These are phyloP conservation scores for Aspergillus baeticus DNA, from an alignment of 495 filamentous ascomycete genomes.

Conservation along the genomic window DNA sequence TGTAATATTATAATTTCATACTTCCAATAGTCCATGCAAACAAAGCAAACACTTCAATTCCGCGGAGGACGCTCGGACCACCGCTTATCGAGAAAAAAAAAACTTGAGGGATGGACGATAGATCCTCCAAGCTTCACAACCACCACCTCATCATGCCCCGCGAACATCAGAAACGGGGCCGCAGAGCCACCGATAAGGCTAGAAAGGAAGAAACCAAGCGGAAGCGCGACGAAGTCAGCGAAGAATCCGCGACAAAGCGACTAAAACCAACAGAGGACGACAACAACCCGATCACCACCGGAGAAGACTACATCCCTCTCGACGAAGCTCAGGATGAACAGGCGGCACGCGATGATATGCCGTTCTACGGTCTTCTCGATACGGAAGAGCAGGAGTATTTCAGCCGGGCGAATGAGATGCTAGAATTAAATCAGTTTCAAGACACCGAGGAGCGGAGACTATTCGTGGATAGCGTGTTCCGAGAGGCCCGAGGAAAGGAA, in stretches of 20 bases:
- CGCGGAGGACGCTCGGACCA: constrained; percentile 42
- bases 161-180: constrained; percentile 67
- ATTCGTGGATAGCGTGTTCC: constrained; percentile 82
- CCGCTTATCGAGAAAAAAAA: constrained; percentile 36
- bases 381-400: constrained; percentile 95
- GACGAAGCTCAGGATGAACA: constrained; percentile 22
- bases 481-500: constrained; percentile 86
- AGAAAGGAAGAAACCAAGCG: constrained; percentile 44
- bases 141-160: constrained; percentile 40
- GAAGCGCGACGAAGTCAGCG: constrained; percentile 41
- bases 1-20: constrained; percentile 26
- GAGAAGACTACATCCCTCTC: constrained; percentile 40
- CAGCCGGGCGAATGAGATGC: constrained; percentile 77
- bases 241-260: constrained; percentile 39
- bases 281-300: constrained; percentile 24
- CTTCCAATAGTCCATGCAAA: constrained; percentile 18
- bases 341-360: constrained; percentile 36
- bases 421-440: constrained; percentile 83
- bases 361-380: constrained; percentile 88
- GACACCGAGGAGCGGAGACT: constrained; percentile 72
- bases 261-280: constrained; percentile 34
- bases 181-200: constrained; percentile 56
- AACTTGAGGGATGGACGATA: no score
- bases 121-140: neutral
- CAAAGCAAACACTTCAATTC: constrained; percentile 33